Conservation (phyloP, 768 basidiomycete genomes). For the Amanita pseudoporphyria region DNA sequence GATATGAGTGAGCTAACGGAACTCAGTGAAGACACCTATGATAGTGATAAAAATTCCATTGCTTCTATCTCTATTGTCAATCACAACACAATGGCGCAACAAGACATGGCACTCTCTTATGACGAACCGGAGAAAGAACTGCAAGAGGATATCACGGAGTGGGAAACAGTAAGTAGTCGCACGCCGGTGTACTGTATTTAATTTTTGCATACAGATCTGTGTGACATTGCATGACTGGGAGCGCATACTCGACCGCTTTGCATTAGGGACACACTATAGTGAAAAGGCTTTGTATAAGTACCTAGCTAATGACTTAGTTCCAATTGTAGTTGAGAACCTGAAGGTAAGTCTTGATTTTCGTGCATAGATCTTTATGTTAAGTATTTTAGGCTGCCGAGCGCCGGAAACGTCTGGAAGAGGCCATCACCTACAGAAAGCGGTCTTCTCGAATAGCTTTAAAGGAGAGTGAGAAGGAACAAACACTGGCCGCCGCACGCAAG, state of each 20-base stretch:
- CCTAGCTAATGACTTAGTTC: constrained; percentile 57
- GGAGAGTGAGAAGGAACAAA: constrained; percentile 73
- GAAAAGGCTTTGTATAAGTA: constrained; percentile 74
- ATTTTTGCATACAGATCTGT: constrained; percentile 49
- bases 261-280: constrained; percentile 63
- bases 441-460: constrained; percentile 81
- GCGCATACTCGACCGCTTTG: constrained; percentile 63
- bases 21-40: constrained; percentile 41
- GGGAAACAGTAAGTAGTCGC: constrained; percentile 68
- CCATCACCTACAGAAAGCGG: constrained; percentile 78
- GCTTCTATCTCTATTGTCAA: background rate
- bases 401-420: constrained; percentile 58
- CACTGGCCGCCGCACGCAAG: constrained; percentile 45
- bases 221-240: constrained; percentile 83
- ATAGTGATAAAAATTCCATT: background rate
- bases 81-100: background rate
- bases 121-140: constrained; percentile 5
- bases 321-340: constrained; percentile 57
- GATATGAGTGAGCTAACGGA: constrained; percentile 71
- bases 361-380: constrained; percentile 3
- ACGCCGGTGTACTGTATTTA: background rate
- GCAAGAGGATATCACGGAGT: constrained; percentile 64
- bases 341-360: constrained; percentile 32
- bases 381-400: constrained; percentile 47
- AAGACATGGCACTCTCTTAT: constrained; percentile 5